Evolutionary conservation across 2,329 filamentous ascomycete genomes (phyloP), one percentile per base, ranked within the genome.

Genomic region (Mycosphaerella sp.): DNA sequence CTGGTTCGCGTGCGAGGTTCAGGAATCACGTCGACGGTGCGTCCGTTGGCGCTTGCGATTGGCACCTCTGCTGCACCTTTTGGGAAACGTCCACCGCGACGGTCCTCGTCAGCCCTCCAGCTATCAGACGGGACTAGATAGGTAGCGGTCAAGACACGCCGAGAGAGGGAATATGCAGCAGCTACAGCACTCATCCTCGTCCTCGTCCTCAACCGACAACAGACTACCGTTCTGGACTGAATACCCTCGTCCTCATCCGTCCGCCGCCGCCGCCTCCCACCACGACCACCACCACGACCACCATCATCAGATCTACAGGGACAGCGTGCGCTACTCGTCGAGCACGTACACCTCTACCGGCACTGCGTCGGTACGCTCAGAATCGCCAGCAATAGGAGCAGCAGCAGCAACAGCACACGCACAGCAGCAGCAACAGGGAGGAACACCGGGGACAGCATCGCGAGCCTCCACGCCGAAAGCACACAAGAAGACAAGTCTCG

Each of bases 301-400:
- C 39, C 38, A 44, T 42, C 49, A 32, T 42, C 11, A 43, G 29
- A 12, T 11, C 44, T 32, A 21, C 11, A 32, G 23, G 17, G 44
- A 26, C 40, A 21, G 40, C 7, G 17, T 40, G 17, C 46, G 38
- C 46, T 51, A 51, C 48, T 51, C 48, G 26, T 45, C 47, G 52
- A 55, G 45, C 39, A 39, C 49, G 32, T 51, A 48, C 54, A 51
- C 44, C 45, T 41, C 49, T 31, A 51, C 44, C 40, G 49, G 49
- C 40, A 47, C 40, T n/a, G 42, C 42, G 12, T 57, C 54, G 11
- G 49, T 44, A 14, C 54, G 51, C 12, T 57, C 55, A 43, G 39
- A 39, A n/a, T 53, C 55, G 31, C 55, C 55, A 31, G 32, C 51
- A 14, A 42, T 68, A 48, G 67, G 68, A 42, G 64, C 73, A 52